Evolutionary conservation across 306 rosid species (phyloP).

Genomic region (Lathyrus tuberosus): DNA sequence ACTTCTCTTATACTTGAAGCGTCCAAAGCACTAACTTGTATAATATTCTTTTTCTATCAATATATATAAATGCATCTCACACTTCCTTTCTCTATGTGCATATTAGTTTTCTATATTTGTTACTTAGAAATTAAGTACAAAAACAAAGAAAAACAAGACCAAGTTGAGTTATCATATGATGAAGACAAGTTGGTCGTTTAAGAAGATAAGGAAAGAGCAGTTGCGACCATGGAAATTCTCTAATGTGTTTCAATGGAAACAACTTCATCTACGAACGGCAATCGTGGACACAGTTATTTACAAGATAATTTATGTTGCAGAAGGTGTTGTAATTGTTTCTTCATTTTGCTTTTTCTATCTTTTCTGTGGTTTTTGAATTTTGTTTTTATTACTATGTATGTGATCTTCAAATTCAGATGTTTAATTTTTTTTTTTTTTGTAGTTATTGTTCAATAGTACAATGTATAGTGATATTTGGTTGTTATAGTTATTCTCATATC

Average conservation of each 20-base stretch:
- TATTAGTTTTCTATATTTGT: not conserved
- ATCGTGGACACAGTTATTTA: conserved; percentile 63
- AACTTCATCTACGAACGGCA: conserved; percentile 45
- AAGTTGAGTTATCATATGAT: conserved; percentile 22
- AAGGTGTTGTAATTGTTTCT: conserved; percentile 68
- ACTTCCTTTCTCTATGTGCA: not conserved
- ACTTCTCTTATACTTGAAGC: not conserved
- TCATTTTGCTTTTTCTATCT: conserved; percentile 69
- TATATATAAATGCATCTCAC: not conserved
- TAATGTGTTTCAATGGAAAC: conserved; percentile 50
- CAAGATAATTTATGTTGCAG: conserved; percentile 63
- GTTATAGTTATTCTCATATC: too few relatives aligned
- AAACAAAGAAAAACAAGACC: not conserved
- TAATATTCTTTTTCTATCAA: not conserved
- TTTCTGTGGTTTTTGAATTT: conserved; percentile 62
- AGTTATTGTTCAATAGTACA: not conserved
- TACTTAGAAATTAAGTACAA: not conserved
- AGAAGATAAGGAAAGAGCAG: conserved; percentile 60
- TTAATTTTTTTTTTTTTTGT: not conserved
- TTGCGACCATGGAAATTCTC: conserved; percentile 56
- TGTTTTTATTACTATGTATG: not conserved
- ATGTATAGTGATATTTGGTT: not conserved
- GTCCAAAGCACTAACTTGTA: not conserved
- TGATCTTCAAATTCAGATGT: conserved; percentile 23
- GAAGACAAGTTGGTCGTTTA: conserved; percentile 53